Base-by-base conservation (phyloP, 768 basidiomycete genomes). In the Auricularia heimuer region DNA sequence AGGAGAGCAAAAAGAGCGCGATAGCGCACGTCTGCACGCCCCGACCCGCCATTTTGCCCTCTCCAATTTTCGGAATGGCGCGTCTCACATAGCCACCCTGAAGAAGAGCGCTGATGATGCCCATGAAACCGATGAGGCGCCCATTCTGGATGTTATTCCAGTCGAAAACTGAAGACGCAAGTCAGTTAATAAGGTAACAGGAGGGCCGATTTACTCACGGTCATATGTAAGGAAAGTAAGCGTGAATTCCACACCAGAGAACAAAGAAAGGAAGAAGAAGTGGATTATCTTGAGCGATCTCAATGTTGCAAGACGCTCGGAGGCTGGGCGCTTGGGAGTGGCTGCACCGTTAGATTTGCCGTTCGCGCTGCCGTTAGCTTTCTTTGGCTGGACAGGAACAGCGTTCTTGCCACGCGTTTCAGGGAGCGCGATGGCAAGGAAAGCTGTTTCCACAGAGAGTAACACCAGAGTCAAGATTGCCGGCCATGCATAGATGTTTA, bases 11-110 rank as follows among this genome's bases (percentile, higher is more conserved):
- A 67, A 80, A 71, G 62, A 98, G 85, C 10, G 83, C 89, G 16
- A 85, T 29, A 24, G 85, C 81, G 72, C 94, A 97, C 67, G 85
- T 83, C 35, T 80, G 76, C 1, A 93, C 84, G 3, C 97, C 96
- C 24, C 86, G 83, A 21, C 85, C 82, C 2, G 95, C 93, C 84
- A 99, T 90, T 44, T 78, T 80, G 66, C 87, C 85, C 71, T 95
- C 92, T 24, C 92, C 90, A 29, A 87, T 78, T 68, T 83, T 87
- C 21, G 88, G 78, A 45, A 87, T 86, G 0, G 85, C 81, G 10
- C 92, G 86, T 10, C 96, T 90, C 54, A 96, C 94, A 75, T 98
- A 97, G 66, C 94, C 92, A 35, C 95, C 96, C 78, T 98, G 95
- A 0, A 98, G 80, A 0, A 94, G 75, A 2, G 94, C 92, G 67